Base-by-base conservation (phyloP, 2,329 filamentous ascomycete species). In the Pseudocercospora musae region DNA sequence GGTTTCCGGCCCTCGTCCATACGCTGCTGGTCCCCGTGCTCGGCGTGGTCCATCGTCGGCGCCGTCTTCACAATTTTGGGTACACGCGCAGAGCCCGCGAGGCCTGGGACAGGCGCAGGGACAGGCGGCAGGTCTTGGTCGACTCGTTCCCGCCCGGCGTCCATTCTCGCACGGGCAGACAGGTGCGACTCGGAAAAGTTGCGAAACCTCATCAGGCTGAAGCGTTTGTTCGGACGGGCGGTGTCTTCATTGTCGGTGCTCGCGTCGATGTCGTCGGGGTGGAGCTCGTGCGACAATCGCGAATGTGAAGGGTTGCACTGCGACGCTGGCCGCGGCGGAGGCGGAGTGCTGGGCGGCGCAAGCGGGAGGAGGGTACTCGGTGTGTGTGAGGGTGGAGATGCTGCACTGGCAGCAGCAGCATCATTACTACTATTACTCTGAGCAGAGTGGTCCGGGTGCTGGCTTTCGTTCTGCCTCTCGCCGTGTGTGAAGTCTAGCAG, bases 131-230 rank as follows among this genome's bases (percentile, higher is more conserved):
- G 72, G 85, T 81, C 70, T 82, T 87, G 71, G 82, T 81, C 77
- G 37, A 58, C 27, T 18, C 57, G 40, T 71, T 82, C 69, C 79
- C 63, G 81, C 65, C 79, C 77, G 50, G 81, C 80, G 60, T 92
- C 88, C 70, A 89, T 85, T 74, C 89, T 92, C 57, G 89, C 89
- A 74, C 87, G 85, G 29, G 87, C 81, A 10, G 91, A 92, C 64
- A 98, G 79, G 76, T 97, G 92, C 56, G 92, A 90, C 78, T 98
- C 94, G 8, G 93, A 97, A 65, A 92, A 93, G 84, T 96, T 93
- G 72, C 92, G 90, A 75, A 69, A 92, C 73, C 89, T 88, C 78
- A 96, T 81, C 76, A 96, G 76, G 71, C 83, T 87, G 75, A 88
- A 87, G 60, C 85, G 80, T 68, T 83, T 78, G 62, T 77, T 77